These are phyloP conservation scores for Hypoxylon sp. DNA, from an alignment of 2,329 filamentous ascomycete species.

Conservation along the genomic window DNA sequence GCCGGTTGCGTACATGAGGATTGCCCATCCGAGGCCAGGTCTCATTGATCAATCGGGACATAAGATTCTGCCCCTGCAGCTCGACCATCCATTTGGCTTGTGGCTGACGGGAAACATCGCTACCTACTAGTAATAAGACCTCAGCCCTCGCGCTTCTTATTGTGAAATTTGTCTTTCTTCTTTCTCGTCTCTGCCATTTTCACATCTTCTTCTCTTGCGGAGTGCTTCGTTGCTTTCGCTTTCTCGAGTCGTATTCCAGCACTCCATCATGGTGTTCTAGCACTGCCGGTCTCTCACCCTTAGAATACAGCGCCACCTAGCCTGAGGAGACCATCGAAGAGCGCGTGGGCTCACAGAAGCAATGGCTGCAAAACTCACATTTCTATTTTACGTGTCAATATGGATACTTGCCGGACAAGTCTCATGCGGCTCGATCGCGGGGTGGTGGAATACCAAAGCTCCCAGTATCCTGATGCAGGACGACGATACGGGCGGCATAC, in stretches of 20 bases:
- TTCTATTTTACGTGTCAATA: conserved; percentile 26
- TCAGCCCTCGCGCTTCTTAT: conserved; percentile 17
- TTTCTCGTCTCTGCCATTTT: conserved; percentile 1
- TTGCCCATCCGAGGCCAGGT: conserved; percentile 12
- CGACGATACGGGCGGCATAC: conserved; percentile 46
- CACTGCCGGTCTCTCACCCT: conserved; percentile 5
- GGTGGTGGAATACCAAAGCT: conserved; percentile 48
- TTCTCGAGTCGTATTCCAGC: neutral
- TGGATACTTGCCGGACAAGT: conserved; percentile 38
- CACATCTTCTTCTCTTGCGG: neutral
- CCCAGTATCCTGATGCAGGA: conserved; percentile 50
- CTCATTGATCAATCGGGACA: conserved; percentile 16
- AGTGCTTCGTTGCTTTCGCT: neutral
- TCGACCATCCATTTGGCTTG: neutral
- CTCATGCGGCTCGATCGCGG: conserved; percentile 43
- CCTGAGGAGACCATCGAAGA: conserved; percentile 1
- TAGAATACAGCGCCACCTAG: conserved; percentile 11
- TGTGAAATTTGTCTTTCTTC: neutral
- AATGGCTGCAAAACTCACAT: conserved; percentile 24
- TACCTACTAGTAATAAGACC: conserved; percentile 23
- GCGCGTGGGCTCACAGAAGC: conserved; percentile 1
- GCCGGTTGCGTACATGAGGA: conserved; percentile 9
- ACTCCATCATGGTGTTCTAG: conserved; percentile 11
- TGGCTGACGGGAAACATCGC: conserved; percentile 18
- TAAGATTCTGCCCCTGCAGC: conserved; percentile 14